These are phyloP conservation scores for Nemania sp. DNA, from an alignment of 2,329 filamentous ascomycete species.

Conservation along the genomic window DNA sequence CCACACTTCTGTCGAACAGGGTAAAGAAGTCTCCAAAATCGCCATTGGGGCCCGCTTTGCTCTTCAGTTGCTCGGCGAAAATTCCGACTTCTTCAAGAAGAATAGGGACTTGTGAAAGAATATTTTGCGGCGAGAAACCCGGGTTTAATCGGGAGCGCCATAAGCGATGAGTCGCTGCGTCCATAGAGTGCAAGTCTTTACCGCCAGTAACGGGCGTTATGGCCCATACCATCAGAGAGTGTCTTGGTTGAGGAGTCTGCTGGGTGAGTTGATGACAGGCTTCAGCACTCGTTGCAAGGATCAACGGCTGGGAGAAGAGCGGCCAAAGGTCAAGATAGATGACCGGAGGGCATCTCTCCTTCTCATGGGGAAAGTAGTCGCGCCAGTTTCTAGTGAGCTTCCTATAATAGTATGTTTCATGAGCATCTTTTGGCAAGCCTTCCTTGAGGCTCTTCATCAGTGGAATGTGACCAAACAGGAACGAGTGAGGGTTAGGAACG, in stretches of 20 bases:
- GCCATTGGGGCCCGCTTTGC: not conserved
- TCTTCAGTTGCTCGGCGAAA: conserved; percentile 16
- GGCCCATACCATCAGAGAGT: not conserved
- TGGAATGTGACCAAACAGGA: conserved; percentile 8
- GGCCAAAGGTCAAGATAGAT: conserved; percentile 19
- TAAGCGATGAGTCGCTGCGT: not conserved
- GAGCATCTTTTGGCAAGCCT: conserved; percentile 11
- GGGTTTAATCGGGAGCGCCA: conserved; percentile 10
- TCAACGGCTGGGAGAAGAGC: conserved; percentile 5
- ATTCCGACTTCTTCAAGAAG: conserved; percentile 21
- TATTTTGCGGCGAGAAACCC: not conserved
- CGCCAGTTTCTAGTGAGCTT: not conserved
- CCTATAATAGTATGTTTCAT: not conserved
- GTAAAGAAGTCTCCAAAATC: conserved; percentile 20
- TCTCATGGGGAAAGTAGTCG: conserved; percentile 7
- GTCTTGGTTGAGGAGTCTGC: conserved; percentile 3
- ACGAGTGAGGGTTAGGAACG: conserved; percentile 9
- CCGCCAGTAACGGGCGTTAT: conserved; percentile 1
- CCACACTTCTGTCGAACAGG: conserved; percentile 17
- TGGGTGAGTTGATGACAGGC: conserved; percentile 14
- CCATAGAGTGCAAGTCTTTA: not conserved
- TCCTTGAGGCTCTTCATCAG: conserved; percentile 2
- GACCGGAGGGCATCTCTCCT: conserved; percentile 2
- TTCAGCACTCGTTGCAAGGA: not conserved
- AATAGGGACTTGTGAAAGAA: not conserved